phyloP scores from a whole-genome alignment of 306 rosid genomes.

The Rubus parviflorus region DNA sequence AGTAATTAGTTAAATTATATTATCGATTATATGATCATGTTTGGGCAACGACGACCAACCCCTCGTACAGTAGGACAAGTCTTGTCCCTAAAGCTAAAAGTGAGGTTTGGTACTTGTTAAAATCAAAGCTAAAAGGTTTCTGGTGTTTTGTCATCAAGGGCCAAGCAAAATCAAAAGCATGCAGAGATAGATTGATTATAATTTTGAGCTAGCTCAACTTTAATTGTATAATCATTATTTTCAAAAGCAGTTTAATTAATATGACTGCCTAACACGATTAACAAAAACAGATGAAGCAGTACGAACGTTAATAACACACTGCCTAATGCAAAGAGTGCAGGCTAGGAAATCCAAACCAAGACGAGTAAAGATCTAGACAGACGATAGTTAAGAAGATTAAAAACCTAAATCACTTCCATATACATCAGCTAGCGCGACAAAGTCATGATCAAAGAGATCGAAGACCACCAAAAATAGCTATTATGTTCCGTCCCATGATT shows the following conservation, averaged over 20 bases:
- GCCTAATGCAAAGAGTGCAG: no score
- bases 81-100: slow-evolving; percentile 10
- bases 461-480: no score
- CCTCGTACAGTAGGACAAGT: neutral
- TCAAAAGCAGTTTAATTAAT: neutral
- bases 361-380: no score
- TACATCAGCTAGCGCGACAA: no score
- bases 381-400: no score
- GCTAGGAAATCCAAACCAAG: no score
- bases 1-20: neutral
- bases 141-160: slow-evolving; percentile 2
- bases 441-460: no score
- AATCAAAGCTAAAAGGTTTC: slow-evolving; percentile 5
- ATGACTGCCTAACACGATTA: no score
- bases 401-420: no score
- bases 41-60: neutral
- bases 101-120: neutral
- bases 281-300: no score
- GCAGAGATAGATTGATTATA: neutral
- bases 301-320: no score
- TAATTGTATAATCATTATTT: neutral
- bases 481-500: no score
- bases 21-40: neutral
- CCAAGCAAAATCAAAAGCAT: slow-evolving; percentile 9
- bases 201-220: neutral